Base-by-base conservation (phyloP, 2,329 filamentous ascomycete genomes). In the Verticillium longisporum region DNA sequence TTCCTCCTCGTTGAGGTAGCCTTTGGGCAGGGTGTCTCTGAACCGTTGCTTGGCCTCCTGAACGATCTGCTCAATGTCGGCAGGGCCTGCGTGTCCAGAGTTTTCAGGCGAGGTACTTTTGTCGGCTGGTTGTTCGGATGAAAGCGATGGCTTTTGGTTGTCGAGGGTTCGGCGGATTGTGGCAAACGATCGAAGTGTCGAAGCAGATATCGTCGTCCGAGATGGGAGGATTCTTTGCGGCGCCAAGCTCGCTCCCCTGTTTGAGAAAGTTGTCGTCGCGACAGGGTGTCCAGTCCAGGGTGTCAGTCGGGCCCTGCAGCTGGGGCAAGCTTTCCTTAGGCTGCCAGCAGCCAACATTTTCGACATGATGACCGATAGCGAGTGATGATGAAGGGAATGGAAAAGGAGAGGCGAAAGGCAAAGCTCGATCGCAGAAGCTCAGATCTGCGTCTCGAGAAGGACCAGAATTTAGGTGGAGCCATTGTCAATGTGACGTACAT, bases 1-100 rank as follows among this genome's bases (percentile, higher is more conserved):
- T 72, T 97, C 92, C 59, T 89, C 83, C 1, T 82, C 79, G 37
- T 80, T 86, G 58, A 97, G 74, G 67, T 91, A 85, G 37, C 83
- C 87, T 36, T 86, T 83, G 0, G 93, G 93, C 31, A 97, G 74
- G 0, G 83, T 87, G 68, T 95, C 88, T 63, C 92, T 88, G 72
- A 92, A 96, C 9, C 85, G 81, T 65, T 91, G 88, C 68, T 89
- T 86, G 38, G 91, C 88, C 66, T 86, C 80, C 61, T 89, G 85
- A 36, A 91, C 91, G 7, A 88, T 76, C 11, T 79, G 77, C 70
- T 91, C 89, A 60, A 85, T 77, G 5, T 83, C 78, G 31, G 45
- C 50, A 58, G 9, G 18, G 18, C 41, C 18, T 7, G 11, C n/a
- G 41, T 26, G 4, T 50, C 41, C n/a, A n/a, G 6, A 2, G 1